Base-by-base conservation (phyloP, 352 stramenopile species). In the Phytopythium sindhum region DNA sequence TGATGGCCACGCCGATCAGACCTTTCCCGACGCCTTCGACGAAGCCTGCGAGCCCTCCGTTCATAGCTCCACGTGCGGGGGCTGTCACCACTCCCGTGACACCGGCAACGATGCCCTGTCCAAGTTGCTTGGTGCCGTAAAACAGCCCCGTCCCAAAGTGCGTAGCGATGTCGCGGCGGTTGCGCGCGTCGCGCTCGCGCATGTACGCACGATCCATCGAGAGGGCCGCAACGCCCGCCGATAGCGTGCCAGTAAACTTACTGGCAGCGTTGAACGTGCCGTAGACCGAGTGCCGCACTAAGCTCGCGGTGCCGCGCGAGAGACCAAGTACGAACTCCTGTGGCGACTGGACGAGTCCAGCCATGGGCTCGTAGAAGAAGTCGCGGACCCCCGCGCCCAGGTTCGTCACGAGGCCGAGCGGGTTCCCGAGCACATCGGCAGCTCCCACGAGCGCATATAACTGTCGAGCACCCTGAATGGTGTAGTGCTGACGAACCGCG, bases 231-330 rank as follows among this genome's bases (percentile, higher is more conserved):
- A 98, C 84, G 0, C 90, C 91, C 19, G 93, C 90, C 0, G 91
- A 97, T n/a, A 98, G 67, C 24, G 92, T 95, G 14, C 91, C 89
- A 0, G 92, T 98, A 60, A 98, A 88, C 65, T 97, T 98, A 58
- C 91, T 97, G 5, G 93, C 91, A 17, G 91, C 90, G 64, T 98
- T 97, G 64, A 98, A 97, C 35, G 90, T 95, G 51, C 93, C 91
- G 42, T 97, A 91, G 2, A 97, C 74, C 21, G 92, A 96, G 69
- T 97, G 93, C 52, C 91, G 95, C 9, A 96, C 84, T 10, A 97
- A 72, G 60, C 88, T 97, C 0, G 90, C 88, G 2, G 89, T 97
- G 61, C 94, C 94, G 39, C 91, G 81, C 15, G 86, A 95, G 1
- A 98, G 75, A 0, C 93, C 91, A 11, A 93, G 62, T 10, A 96